phyloP scores from a whole-genome alignment of 140 eudicot species.

The Erigeron philadelphicus region DNA sequence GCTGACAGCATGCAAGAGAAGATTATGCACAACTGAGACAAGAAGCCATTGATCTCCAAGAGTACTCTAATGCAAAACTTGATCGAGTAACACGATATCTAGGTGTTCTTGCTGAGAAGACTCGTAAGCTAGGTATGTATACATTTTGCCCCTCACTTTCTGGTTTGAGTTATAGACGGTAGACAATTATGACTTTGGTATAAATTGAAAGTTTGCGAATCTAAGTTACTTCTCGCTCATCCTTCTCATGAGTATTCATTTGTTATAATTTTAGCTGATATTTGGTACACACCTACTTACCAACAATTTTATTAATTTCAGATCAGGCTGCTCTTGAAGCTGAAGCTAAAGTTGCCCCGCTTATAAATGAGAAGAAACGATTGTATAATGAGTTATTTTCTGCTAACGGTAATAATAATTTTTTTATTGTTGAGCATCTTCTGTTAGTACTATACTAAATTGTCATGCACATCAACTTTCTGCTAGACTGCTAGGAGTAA shows the following conservation, averaged over 20 bases:
- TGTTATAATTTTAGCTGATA: constrained; percentile 19
- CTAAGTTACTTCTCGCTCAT: background rate
- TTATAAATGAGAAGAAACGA: constrained; percentile 78
- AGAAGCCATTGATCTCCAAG: constrained; percentile 88
- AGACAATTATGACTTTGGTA: constrained; percentile 5
- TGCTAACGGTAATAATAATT: constrained; percentile 62
- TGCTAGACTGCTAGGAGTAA: background rate
- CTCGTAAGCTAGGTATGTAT: constrained; percentile 87
- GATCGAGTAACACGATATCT: constrained; percentile 86
- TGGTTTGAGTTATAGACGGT: constrained; percentile 6
- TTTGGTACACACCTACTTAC: background rate
- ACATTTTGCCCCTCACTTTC: constrained; percentile 17
- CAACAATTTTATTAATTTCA: constrained; percentile 39
- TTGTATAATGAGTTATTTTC: constrained; percentile 86
- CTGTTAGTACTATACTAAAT: background rate
- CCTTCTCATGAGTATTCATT: background rate
- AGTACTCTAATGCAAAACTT: constrained; percentile 94
- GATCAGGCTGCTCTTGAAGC: constrained; percentile 96
- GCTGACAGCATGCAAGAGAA: constrained; percentile 77
- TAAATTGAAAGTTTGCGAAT: constrained; percentile 11
- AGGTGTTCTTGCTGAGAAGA: constrained; percentile 86
- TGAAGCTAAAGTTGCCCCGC: constrained; percentile 88
- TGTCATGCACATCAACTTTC: constrained; percentile 2
- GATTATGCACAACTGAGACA: constrained; percentile 82
- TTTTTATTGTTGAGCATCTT: constrained; percentile 21